phyloP scores from a whole-genome alignment of 2,329 filamentous ascomycete species.

The Pseudocercospora crystallina region DNA sequence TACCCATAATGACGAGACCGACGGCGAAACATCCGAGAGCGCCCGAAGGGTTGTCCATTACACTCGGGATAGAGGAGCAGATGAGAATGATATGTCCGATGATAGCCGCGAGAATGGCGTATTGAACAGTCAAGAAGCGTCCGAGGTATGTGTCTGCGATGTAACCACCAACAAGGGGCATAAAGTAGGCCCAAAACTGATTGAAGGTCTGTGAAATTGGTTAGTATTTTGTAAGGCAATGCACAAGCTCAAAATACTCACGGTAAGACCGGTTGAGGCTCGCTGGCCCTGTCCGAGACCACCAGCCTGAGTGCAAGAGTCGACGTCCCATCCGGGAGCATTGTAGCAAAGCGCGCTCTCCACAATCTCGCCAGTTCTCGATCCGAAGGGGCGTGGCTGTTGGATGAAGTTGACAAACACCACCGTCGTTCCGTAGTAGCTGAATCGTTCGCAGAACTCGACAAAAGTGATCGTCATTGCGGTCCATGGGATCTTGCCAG shows the following conservation, averaged over 20 bases:
- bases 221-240: not conserved
- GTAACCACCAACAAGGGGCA: constrained; percentile 47
- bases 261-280: constrained; percentile 44
- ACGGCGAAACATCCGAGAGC: constrained; percentile 64
- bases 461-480: constrained; percentile 50
- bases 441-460: constrained; percentile 51
- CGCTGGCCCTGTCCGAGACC: constrained; percentile 43
- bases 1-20: constrained; percentile 66
- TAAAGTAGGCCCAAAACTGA: constrained; percentile 51
- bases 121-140: constrained; percentile 68
- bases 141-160: constrained; percentile 68
- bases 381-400: constrained; percentile 31
- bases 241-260: not conserved
- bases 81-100: constrained; percentile 67
- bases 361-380: constrained; percentile 41
- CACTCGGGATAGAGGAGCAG: constrained; percentile 61
- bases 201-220: constrained; percentile 40
- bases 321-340: constrained; percentile 38
- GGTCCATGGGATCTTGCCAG: constrained; percentile 47
- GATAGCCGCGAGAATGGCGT: constrained; percentile 62
- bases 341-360: constrained; percentile 32
- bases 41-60: constrained; percentile 57
- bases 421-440: constrained; percentile 45
- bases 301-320: constrained; percentile 37
- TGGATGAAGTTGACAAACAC: constrained; percentile 53